Evolutionary conservation across 306 rosid species (phyloP), one percentile per base, ranked within the genome.

Genomic region (Quillaja saponaria): DNA sequence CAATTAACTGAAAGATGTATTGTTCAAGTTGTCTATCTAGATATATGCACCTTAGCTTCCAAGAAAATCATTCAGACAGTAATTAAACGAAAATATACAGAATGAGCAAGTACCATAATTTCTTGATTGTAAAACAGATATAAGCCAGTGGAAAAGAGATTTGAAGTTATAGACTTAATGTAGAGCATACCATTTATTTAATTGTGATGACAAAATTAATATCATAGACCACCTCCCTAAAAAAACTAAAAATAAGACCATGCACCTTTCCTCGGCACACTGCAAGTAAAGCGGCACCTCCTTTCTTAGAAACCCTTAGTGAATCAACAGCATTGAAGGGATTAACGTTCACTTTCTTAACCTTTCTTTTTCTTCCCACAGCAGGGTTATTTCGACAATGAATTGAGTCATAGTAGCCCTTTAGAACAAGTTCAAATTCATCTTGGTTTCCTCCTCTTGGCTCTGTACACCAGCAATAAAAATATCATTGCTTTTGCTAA

Each of bases 201-300:
- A n/a, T n/a, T n/a, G n/a, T n/a, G n/a, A n/a, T n/a, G n/a, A n/a
- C n/a, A n/a, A n/a, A n/a, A n/a, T n/a, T n/a, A n/a, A n/a, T n/a
- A n/a, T n/a, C n/a, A n/a, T n/a, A n/a, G n/a, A n/a, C n/a, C n/a
- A n/a, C 40, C 6, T 37, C 40, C 6, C 40, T 37, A 37, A 37
- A 5, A 37, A 37, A 37, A 10, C 7, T 10, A 37, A 37, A 37
- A 61, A 48, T 39, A 68, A 44, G 68, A 76, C 15, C 54, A 14
- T 20, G 13, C 66, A 91, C 98, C 98, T 91, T 91, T 84, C 98
- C 98, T 64, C 98, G 88, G 76, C 84, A 91, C 58, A 91, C 98
- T 19, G 92, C 98, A 60, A 91, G 82, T 45, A 91, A 80, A 58
- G 95, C 95, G 42, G 95, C 95, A 75, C 98, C 97, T 73, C 90